A percentile compares a stretch with the other conserved stretches of the same genome.
phyloP scores from a whole-genome alignment of 2,329 filamentous ascomycete species.

The Monosporascus sp. region DNA sequence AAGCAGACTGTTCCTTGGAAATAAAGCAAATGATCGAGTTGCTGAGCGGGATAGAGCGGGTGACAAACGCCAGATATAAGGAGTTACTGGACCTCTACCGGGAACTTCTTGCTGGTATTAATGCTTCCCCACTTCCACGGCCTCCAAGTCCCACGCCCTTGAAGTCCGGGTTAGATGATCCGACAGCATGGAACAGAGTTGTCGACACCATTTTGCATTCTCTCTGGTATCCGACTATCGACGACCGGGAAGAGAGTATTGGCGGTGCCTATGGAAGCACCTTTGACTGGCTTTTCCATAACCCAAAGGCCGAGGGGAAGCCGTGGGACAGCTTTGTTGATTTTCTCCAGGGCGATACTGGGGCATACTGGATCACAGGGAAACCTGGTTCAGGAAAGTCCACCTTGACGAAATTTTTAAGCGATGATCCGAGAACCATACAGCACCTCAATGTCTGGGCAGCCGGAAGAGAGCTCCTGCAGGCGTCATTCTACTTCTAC shows the following conservation, averaged over 20 bases:
- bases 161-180: not conserved
- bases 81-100: constrained; percentile 3
- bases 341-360: constrained; percentile 9
- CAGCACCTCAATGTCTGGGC: constrained; percentile 12
- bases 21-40: constrained; percentile 7
- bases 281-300: constrained; percentile 15
- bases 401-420: constrained; percentile 20
- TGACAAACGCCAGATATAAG: constrained; percentile 2
- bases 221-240: constrained; percentile 14
- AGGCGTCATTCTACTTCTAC: constrained; percentile 15
- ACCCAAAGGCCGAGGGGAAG: constrained; percentile 2
- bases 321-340: constrained; percentile 12
- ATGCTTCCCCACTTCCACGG: not conserved
- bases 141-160: not conserved
- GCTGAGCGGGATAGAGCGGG: constrained; percentile 6
- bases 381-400: constrained; percentile 21
- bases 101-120: constrained; percentile 4
- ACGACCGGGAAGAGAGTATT: constrained; percentile 14
- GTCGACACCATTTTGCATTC: constrained; percentile 7
- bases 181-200: not conserved
- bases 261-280: constrained; percentile 9
- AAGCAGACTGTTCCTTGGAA: constrained; percentile 6
- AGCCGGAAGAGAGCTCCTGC: constrained; percentile 3
- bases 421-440: constrained; percentile 4
- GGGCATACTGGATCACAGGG: constrained; percentile 19